Evolutionary conservation across 345 rosid genomes (phyloP).

Genomic region (Erysimum cheiranthoides): DNA sequence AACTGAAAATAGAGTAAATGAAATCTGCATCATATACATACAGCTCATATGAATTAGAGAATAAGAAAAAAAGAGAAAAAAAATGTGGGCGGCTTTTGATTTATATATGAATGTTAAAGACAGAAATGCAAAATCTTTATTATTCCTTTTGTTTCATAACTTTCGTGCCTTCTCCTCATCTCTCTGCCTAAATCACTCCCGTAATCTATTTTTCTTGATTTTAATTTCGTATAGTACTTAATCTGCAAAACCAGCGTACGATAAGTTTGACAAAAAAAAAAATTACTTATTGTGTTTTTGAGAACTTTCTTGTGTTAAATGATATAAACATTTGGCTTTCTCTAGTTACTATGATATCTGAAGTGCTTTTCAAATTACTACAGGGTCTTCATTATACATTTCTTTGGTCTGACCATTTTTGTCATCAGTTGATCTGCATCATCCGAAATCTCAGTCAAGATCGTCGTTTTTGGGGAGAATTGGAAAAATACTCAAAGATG

Average conservation of each 20-base stretch:
- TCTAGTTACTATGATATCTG: background rate
- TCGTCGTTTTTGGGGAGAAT: background rate
- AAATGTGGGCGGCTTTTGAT: background rate
- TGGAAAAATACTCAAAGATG: no score
- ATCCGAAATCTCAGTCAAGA: background rate
- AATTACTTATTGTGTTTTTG: background rate
- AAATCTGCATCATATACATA: background rate
- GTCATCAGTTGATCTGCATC: background rate
- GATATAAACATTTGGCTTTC: background rate
- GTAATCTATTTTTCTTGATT: background rate
- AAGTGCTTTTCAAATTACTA: background rate
- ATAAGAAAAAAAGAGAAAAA: background rate
- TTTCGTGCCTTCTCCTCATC: background rate
- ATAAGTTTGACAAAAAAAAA: background rate
- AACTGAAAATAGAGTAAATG: background rate
- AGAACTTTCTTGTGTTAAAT: background rate
- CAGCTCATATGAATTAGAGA: conserved; percentile 11
- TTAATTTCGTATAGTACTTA: background rate
- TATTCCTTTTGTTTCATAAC: conserved; percentile 6
- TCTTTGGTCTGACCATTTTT: background rate
- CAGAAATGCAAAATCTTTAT: conserved; percentile 13
- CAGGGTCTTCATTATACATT: background rate
- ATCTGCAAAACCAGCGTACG: background rate
- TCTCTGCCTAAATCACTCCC: background rate
- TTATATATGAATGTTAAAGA: background rate